Base-by-base conservation (phyloP, 345 rosid species). In the Linum lewisii region DNA sequence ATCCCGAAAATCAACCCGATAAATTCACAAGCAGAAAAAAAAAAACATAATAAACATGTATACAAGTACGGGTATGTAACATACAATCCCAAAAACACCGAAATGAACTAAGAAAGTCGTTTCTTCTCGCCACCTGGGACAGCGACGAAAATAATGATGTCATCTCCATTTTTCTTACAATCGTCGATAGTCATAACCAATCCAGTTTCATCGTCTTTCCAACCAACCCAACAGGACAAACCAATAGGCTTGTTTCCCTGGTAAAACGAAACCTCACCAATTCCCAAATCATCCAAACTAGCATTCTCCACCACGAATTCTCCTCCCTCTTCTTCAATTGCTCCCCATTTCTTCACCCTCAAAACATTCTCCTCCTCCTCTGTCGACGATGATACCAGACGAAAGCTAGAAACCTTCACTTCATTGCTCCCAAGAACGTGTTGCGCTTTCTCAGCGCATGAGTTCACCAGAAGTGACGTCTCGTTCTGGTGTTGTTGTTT, bases 171-270 rank as follows among this genome's bases (percentile, higher is more conserved):
- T 11, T 16, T 16, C 18, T 15, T 5, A 0, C 66, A 42, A 62
- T 70, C 63, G 13, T 80, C 78, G 36, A 76, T 23, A 29, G 75
- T 75, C 57, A 80, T 54, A 24, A 79, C 81, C 61, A 80, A 36
- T 50, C 87, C 92, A 49, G 61, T 63, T 29, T 42, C 16, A 0
- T 34, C 54, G 6, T 47, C 45, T 10, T 74, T 9, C 24, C 24
- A 71, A 7, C 81, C 83, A 65, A 83, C 38, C 96, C 95, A 88
- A 36, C 75, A 61, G 0, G 88, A 69, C 51, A 70, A 81, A 5
- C 13, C 62, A 42, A 57, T 65, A 9, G 72, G 81, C 51, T 68
- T 66, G 16, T 75, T 79, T 13, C 77, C 82, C 32, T 69, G 56
- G 50, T 62, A 15, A 58, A 88, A 78, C 15, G 63, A 52, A 32